These are phyloP conservation scores for Ogataea paraovalis DNA, from an alignment of 805 yeast genomes.

Conservation along the genomic window DNA sequence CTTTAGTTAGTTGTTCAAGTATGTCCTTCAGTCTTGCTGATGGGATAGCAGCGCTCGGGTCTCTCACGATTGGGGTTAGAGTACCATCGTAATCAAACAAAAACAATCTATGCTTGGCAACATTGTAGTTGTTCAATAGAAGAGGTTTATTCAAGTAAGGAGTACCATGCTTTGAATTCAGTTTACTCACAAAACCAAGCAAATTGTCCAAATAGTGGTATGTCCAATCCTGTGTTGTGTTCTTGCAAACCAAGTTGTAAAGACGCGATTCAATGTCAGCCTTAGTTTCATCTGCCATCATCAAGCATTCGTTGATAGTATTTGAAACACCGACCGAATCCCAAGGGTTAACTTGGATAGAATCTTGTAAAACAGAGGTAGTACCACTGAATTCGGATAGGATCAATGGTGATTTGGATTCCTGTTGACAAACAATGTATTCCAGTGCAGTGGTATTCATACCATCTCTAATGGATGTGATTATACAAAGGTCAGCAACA, in stretches of 20 bases:
- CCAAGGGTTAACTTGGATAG: constrained; percentile 93
- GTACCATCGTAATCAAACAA: constrained; percentile 98
- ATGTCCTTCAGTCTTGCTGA: constrained; percentile 63
- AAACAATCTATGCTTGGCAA: constrained; percentile 68
- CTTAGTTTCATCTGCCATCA: constrained; percentile 47
- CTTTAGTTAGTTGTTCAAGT: constrained; percentile 57
- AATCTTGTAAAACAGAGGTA: constrained; percentile 62
- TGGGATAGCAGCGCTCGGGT: constrained; percentile 98
- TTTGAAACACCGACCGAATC: constrained; percentile 91
- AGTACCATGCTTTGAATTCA: constrained; percentile 49
- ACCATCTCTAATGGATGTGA: constrained; percentile 91
- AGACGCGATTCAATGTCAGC: constrained; percentile 46
- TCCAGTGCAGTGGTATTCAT: constrained; percentile 95
- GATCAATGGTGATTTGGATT: constrained; percentile 70
- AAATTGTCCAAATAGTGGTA: constrained; percentile 49
- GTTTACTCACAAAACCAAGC: constrained; percentile 30
- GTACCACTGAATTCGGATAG: constrained; percentile 94
- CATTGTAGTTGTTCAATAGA: constrained; percentile 53
- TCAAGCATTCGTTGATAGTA: constrained; percentile 66
- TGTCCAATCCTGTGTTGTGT: constrained; percentile 83
- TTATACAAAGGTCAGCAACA: constrained; percentile 85
- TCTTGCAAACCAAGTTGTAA: constrained; percentile 58
- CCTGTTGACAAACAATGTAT: constrained; percentile 81
- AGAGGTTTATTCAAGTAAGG: constrained; percentile 79
- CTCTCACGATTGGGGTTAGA: constrained; percentile 90